phyloP scores from a whole-genome alignment of 2,329 filamentous ascomycete species.

The Pseudogymnoascus sp. region DNA sequence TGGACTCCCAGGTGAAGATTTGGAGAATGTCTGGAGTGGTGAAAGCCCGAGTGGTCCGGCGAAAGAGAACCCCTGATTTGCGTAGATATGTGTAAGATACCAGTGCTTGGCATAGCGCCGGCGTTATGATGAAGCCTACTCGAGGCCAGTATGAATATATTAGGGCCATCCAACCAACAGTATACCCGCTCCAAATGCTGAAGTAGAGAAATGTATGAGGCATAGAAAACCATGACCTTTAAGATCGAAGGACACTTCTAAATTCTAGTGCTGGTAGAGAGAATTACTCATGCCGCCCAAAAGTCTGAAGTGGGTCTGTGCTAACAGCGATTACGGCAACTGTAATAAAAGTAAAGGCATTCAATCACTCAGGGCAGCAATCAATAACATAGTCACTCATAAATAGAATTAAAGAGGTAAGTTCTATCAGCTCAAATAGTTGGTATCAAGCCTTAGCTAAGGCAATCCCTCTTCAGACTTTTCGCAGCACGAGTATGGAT shows the following conservation, averaged over 20 bases:
- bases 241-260: neutral
- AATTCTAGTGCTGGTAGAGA: neutral
- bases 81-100: neutral
- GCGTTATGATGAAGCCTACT: neutral
- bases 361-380: neutral
- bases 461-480: no score
- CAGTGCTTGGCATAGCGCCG: neutral
- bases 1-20: constrained; percentile 26
- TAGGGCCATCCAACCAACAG: neutral
- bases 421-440: neutral
- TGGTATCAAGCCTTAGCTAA: neutral
- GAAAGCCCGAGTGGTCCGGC: constrained; percentile 22
- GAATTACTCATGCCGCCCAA: neutral
- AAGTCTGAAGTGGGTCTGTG: neutral
- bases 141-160: neutral
- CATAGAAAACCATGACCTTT: neutral
- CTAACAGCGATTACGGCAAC: neutral
- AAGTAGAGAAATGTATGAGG: neutral
- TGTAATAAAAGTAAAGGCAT: neutral
- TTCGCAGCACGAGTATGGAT: no score
- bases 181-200: neutral
- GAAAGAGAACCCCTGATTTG: constrained; percentile 25
- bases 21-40: constrained; percentile 30
- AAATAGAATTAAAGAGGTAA: neutral
- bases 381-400: neutral